Base-by-base conservation (phyloP, 2,329 filamentous ascomycete species). In the Chaetomium sp. region DNA sequence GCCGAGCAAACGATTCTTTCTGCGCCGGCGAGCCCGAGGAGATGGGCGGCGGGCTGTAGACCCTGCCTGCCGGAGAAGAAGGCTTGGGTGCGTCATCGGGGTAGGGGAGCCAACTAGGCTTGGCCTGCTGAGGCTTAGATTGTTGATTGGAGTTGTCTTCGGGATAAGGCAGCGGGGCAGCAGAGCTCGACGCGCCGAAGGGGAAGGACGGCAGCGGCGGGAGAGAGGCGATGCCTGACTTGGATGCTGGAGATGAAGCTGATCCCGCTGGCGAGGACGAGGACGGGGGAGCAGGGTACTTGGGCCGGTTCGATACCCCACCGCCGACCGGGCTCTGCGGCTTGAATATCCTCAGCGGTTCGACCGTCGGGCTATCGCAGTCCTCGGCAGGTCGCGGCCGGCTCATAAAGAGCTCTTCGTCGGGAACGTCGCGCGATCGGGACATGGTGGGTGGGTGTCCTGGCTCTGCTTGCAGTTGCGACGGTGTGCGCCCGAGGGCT, bases 301-400 rank as follows among this genome's bases (percentile, higher is more conserved):
- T 81, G 75, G 81, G 83, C 68, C 79, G 78, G 62, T 81, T 80
- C 62, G 74, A 73, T 33, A 71, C 63, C 67, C 71, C 73, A 50
- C 75, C 73, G 64, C 62, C 86, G 86, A 60, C 82, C 82, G 88
- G 85, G 64, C 88, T 90, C 71, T 87, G 85, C 63, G 89, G 87
- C 77, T 96, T 96, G 80, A 89, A 89, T 75, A 96, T 96, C 73
- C 92, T 87, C 78, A 97, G 78, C 66, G 93, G 93, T 72, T 91
- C 91, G 71, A 96, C 85, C 21, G 90, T 91, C 64, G 92, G 91
- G 72, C 91, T 92, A 72, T 92, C 87, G 74, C 79, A 77, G 66
- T 80, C 81, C 55, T 84, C 81, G 12, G 79, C 76, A 9, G 73
- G 67, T 9, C 80, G 79, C 62, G 83, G 83, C 58, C 81, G 83